Percentiles rank a stretch among this genome's conserved stretches.
These are phyloP conservation scores for Eimeria falciformis DNA, from an alignment of 169 alveolate genomes.

Conservation along the genomic window DNA sequence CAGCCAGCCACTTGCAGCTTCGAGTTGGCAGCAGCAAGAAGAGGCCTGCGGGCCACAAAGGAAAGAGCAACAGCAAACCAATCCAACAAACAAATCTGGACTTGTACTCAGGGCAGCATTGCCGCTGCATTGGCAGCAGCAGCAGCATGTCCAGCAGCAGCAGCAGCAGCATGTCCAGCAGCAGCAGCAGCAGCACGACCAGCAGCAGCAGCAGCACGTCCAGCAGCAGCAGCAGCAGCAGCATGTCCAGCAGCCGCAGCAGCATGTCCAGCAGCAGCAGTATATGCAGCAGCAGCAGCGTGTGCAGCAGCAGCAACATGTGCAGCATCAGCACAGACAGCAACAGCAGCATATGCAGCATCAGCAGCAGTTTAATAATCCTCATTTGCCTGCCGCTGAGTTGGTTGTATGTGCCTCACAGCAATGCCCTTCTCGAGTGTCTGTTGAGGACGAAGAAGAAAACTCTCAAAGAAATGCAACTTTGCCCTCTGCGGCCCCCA, in stretches of 20 bases:
- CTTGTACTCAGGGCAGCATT: conserved; percentile 42
- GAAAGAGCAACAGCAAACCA: not conserved
- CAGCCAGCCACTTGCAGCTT: not conserved
- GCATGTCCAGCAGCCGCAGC: not conserved
- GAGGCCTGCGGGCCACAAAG: not conserved
- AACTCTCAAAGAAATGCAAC: no score
- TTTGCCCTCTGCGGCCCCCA: no score
- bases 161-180: not conserved
- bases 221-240: not conserved
- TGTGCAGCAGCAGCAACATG: no score
- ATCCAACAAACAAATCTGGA: not conserved
- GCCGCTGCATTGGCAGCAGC: conserved; percentile 53
- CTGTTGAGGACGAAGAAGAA: no score
- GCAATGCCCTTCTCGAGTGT: no score
- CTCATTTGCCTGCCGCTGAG: no score
- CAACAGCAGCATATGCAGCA: no score
- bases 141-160: conserved; percentile 6
- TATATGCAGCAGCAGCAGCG: no score
- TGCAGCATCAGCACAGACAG: no score
- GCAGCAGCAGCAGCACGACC: conserved; percentile 21
- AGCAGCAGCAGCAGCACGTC: not conserved
- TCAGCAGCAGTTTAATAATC: no score
- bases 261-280: no score
- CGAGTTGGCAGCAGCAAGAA: not conserved
- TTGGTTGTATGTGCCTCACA: no score